Evolutionary conservation across 2,329 filamentous ascomycete genomes (phyloP).

Genomic region (Pseudogymnoascus sp.): DNA sequence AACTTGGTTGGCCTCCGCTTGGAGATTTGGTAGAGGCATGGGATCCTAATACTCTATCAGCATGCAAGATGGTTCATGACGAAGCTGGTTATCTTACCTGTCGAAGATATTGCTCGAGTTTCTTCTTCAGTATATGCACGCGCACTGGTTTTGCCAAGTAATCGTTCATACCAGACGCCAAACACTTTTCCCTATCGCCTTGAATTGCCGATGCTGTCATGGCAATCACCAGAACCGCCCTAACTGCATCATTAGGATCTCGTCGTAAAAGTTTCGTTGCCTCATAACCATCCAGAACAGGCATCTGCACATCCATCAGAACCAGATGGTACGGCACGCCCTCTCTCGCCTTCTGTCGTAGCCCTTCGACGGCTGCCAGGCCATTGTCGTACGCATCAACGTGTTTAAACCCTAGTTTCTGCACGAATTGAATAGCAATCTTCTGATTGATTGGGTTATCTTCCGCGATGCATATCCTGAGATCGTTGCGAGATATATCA

Average conservation of each 20-base stretch:
- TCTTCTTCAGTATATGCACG: constrained; percentile 74
- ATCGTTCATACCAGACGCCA: constrained; percentile 97
- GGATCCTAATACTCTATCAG: constrained; percentile 13
- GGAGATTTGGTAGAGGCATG: constrained; percentile 18
- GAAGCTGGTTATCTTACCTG: constrained; percentile 17
- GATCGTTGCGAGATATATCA: constrained; percentile 62
- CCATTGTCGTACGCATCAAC: constrained; percentile 90
- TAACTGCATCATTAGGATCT: constrained; percentile 66
- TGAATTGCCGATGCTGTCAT: constrained; percentile 96
- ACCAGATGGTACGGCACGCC: constrained; percentile 79
- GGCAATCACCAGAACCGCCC: constrained; percentile 83
- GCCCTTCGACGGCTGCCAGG: constrained; percentile 74
- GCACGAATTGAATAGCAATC: constrained; percentile 86
- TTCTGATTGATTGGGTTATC: constrained; percentile 93
- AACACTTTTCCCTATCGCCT: constrained; percentile 86
- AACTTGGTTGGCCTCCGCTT: constrained; percentile 20
- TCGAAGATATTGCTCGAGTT: constrained; percentile 60
- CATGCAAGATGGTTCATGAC: background rate
- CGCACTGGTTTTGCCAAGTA: constrained; percentile 94
- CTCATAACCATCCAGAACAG: constrained; percentile 84
- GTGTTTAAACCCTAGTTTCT: constrained; percentile 69
- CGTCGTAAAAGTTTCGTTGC: constrained; percentile 75
- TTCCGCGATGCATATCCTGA: constrained; percentile 87
- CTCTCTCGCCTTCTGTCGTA: constrained; percentile 63
- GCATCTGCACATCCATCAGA: constrained; percentile 97